Base-by-base conservation (phyloP, 441 rosid species). In the Breynia disticha region DNA sequence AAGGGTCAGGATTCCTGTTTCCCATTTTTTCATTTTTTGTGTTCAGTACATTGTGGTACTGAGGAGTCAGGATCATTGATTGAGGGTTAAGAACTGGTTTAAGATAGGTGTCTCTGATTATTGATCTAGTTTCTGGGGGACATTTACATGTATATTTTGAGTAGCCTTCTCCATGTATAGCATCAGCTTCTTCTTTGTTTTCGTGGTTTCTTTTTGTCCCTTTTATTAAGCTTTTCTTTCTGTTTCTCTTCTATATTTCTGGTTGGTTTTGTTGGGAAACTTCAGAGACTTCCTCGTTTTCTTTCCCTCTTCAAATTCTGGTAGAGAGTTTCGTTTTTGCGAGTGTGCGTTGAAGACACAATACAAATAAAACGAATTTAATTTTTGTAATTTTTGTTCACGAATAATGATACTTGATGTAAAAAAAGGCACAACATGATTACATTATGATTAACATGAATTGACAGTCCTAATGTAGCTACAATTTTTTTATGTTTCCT, bases 21-120 rank as follows among this genome's bases (percentile, higher is more conserved):
- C 71, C 81, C 61, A 78, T 82, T 78, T 66, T 84, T 81, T 81
- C 83, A 74, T 67, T 84, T 62, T 78, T 79, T 71, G 64, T 72
- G 56, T 69, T 82, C 67, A 47, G 76, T 63, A 53, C 79, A 61
- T 65, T 79, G 56, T 44, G 72, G 72, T 72, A 55, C 71, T 76
- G 79, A 74, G 59, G 62, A 65, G 67, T 21, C 70, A 48, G 54
- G 65, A 68, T 62, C 32, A 24, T 57, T 46, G 67, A 62, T 64
- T 58, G 62, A 57, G 18, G n/a, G 19, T 24, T 24, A 7, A 24
- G 32, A 24, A 24, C 32, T 24, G 32, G 32, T 24, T 24, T 24
- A 7, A 24, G 18, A 22, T 63, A 55, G 61, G 67, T 65, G 72
- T 43, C 24, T 64, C 60, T 56, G 57, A 65, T 57, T 52, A 72